phyloP scores from a whole-genome alignment of 208 protist species.

The Jaenimonas drosophilae region DNA sequence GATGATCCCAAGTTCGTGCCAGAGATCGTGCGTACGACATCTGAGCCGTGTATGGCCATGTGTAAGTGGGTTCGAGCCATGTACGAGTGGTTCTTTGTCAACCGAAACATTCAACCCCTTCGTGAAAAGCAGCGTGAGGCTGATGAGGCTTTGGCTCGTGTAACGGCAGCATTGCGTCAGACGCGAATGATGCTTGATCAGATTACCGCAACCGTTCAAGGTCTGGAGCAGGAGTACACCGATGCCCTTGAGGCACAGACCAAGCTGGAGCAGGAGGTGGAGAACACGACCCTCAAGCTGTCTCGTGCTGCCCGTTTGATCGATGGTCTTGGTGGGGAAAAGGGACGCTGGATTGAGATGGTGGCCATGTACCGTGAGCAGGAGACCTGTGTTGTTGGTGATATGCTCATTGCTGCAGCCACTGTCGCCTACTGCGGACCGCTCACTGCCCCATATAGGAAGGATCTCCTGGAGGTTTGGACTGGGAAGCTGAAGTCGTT shows the following conservation, averaged over 20 bases:
- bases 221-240: conserved; percentile 91
- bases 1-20: conserved; percentile 86
- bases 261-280: conserved; percentile 89
- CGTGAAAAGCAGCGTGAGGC: conserved; percentile 74
- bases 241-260: conserved; percentile 91
- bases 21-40: conserved; percentile 89
- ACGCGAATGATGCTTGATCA: conserved; percentile 85
- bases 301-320: conserved; percentile 94
- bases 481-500: conserved; percentile 41
- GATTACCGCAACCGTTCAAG: conserved; percentile 90
- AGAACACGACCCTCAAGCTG: conserved; percentile 90
- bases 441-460: conserved; percentile 91
- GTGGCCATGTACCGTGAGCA: conserved; percentile 83
- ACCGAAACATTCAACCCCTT: conserved; percentile 92
- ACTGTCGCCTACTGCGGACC: conserved; percentile 95
- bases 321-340: conserved; percentile 95
- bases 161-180: conserved; percentile 82
- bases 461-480: conserved; percentile 79
- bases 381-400: conserved; percentile 87
- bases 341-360: conserved; percentile 85
- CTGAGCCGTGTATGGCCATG: conserved; percentile 96
- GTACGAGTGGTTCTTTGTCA: conserved; percentile 96
- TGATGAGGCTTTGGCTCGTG: conserved; percentile 85
- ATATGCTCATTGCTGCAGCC: conserved; percentile 94
- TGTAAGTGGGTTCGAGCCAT: conserved; percentile 97